Evolutionary conservation across 352 stramenopile species (phyloP), one percentile per base, ranked within the genome.

Genomic region (Phytophthora constricta): DNA sequence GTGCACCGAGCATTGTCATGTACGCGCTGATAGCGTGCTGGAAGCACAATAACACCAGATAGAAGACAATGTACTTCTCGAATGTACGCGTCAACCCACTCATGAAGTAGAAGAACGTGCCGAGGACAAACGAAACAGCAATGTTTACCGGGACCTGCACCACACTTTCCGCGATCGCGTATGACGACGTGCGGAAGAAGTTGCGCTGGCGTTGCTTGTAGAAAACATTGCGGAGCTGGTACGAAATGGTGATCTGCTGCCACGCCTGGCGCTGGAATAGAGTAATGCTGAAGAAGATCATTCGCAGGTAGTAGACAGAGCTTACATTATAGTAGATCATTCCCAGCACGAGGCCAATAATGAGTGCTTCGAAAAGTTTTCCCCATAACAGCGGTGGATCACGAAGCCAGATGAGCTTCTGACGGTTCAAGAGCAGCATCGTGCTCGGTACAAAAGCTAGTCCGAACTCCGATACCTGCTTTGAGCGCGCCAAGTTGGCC

Each of bases 21-120:
- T 87, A 91, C 0, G 77, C 80, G 17, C 74, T 72, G 25, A 91
- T 89, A 10, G 80, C 80, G 51, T 91, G 83, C 65, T 89, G 76
- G 76, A 97, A 97, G 1, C 64, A 68, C 28, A 96, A 68, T 13
- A 96, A 62, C 33, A 96, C 82, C 1, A 84, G 55, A 55, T 93
- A 73, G 48, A 89, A 97, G 19, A 92, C 79, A 42, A 97, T 78
- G 66, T 86, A 96, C 58, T 87, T 86, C 42, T 76, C 62, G 33
- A 89, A 84, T 31, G 80, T 75, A 1, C 57, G 56, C 4, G 72
- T 82, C 34, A 97, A 68, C 0, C 89, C 90, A 66, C 92, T 92
- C 83, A 97, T 95, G 59, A 91, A 98, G 75, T 98, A 98, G 62
- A 89, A 86, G 67, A 86, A 80, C 14, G 90, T 82, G 65, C 91